These are phyloP conservation scores for Rhizophora apiculata DNA, from an alignment of 345 rosid genomes.

Conservation along the genomic window DNA sequence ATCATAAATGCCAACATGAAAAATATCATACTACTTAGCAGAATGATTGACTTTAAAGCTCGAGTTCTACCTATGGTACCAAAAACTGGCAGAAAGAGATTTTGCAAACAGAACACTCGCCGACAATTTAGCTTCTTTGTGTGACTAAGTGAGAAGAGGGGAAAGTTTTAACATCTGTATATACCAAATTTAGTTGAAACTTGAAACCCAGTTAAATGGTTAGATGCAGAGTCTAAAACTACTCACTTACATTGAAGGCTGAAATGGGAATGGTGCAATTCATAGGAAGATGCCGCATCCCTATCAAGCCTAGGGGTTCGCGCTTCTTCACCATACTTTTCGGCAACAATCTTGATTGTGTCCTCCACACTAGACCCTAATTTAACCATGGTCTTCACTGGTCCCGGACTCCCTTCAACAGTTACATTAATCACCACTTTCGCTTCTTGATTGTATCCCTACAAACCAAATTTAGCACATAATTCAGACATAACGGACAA, in stretches of 20 bases:
- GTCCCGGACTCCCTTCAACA: constrained; percentile 96
- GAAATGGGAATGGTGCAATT: constrained; percentile 70
- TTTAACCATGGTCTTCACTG: constrained; percentile 63
- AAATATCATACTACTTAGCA: too few species aligned
- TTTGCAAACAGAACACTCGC: too few species aligned
- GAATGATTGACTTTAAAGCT: too few species aligned
- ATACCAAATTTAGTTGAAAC: too few species aligned
- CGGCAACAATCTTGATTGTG: constrained; percentile 53
- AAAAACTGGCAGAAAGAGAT: too few species aligned
- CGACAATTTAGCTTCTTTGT: too few species aligned
- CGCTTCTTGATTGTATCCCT: constrained; percentile 50
- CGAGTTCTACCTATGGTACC: too few species aligned
- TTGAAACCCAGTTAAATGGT: neutral
- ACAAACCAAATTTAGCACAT: constrained; percentile 14
- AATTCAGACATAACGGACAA: neutral
- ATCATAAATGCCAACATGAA: too few species aligned
- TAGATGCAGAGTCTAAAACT: neutral
- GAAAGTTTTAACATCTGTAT: too few species aligned
- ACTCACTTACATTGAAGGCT: constrained; percentile 60
- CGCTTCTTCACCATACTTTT: constrained; percentile 59
- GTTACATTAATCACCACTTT: constrained; percentile 75
- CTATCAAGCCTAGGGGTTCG: constrained; percentile 58
- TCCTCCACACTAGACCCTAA: constrained; percentile 64
- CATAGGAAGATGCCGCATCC: constrained; percentile 33
- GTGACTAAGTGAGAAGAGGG: too few species aligned